Conservation (phyloP, 73 alveolate species). For the Durusdinium trenchii region DNA sequence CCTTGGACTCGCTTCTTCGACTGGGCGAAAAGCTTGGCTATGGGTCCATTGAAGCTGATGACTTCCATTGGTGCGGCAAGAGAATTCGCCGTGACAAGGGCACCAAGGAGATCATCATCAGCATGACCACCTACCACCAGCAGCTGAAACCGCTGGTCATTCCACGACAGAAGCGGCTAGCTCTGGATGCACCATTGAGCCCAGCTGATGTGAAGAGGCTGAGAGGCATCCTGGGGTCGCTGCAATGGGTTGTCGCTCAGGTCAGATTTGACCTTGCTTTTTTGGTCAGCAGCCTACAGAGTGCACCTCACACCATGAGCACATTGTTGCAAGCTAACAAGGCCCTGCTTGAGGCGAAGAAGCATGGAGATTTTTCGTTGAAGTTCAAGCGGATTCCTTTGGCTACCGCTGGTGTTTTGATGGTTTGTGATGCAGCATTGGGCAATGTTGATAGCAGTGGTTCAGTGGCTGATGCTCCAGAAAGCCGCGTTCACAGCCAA, state of each 20-base stretch:
- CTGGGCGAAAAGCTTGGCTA: not conserved
- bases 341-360: not conserved
- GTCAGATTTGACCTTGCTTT: not conserved
- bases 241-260: not conserved
- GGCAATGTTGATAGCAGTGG: not conserved
- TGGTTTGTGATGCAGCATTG: not conserved
- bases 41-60: not conserved
- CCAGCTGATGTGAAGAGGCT: not conserved
- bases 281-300: not conserved
- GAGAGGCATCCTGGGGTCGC: not conserved
- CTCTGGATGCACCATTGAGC: not conserved
- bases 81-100: not conserved
- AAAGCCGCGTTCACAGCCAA: not conserved
- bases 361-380: not conserved
- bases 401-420: not conserved
- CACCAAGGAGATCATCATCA: not conserved
- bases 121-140: slow-evolving; percentile 34
- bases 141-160: slow-evolving; percentile 19
- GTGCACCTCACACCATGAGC: not conserved
- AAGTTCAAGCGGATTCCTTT: not conserved
- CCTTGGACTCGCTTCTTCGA: not conserved
- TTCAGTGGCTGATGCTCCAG: not conserved
- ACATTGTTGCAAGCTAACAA: not conserved
- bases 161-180: not conserved
- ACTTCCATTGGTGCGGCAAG: slow-evolving; percentile 47